These are phyloP conservation scores for Aspergillus sparsus DNA, from an alignment of 495 filamentous ascomycete species.

Conservation along the genomic window DNA sequence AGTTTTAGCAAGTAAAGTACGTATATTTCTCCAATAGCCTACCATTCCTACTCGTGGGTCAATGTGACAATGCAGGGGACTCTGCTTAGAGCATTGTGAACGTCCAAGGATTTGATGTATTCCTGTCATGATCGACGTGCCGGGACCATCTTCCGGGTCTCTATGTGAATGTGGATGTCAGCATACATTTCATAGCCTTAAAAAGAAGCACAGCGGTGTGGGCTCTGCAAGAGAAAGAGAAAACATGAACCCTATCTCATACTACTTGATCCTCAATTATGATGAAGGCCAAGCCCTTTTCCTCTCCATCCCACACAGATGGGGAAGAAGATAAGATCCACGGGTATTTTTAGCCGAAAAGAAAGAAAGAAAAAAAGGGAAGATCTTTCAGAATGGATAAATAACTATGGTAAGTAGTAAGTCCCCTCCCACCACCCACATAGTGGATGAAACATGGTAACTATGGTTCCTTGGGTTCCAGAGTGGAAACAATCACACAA, in stretches of 20 bases:
- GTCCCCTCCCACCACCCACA: background rate
- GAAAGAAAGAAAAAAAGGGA: background rate
- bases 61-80: slow-evolving; percentile 19
- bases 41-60: slow-evolving; percentile 4
- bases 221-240: too few relatives aligned
- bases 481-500: background rate
- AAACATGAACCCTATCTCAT: background rate
- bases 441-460: background rate
- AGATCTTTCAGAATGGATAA: background rate
- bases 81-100: slow-evolving; percentile 4
- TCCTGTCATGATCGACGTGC: background rate
- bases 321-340: slow-evolving; percentile 1
- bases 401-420: background rate
- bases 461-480: slow-evolving; percentile 12
- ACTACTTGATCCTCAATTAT: background rate
- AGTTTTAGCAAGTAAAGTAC: background rate
- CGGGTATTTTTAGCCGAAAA: background rate
- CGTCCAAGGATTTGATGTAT: background rate
- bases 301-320: background rate
- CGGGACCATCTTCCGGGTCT: slow-evolving; percentile 5
- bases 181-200: too few relatives aligned
- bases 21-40: background rate
- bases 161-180: background rate
- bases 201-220: too few relatives aligned
- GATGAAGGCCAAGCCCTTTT: background rate